Conservation (phyloP, 176 grass and related monocot genomes). For the Echinochloa phyllopogon region DNA sequence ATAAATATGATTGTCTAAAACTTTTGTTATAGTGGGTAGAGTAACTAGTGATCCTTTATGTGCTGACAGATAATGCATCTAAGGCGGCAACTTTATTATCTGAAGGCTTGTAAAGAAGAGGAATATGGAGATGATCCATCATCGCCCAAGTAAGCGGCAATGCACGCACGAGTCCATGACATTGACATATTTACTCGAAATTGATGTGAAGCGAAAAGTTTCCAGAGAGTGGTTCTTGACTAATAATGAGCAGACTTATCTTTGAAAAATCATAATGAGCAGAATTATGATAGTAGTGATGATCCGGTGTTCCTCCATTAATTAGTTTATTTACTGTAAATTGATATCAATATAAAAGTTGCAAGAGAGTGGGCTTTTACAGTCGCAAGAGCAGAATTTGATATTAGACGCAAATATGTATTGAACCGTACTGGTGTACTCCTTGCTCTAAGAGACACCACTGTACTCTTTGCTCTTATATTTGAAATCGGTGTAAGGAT, state of each 20-base stretch:
- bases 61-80: constrained; percentile 74
- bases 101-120: constrained; percentile 55
- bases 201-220: not conserved
- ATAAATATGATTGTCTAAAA: not conserved
- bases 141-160: constrained; percentile 6
- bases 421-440: not conserved
- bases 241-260: not conserved
- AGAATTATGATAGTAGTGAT: not conserved
- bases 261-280: not conserved
- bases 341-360: not conserved
- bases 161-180: not conserved
- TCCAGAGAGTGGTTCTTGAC: not conserved
- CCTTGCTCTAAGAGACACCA: not conserved
- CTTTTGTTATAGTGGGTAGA: not conserved
- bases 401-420: not conserved
- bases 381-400: not conserved
- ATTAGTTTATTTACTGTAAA: constrained; percentile 8
- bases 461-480: not conserved
- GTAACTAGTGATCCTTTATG: constrained; percentile 26
- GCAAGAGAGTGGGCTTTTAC: not conserved
- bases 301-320: not conserved
- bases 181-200: constrained; percentile 21
- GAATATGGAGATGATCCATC: constrained; percentile 42
- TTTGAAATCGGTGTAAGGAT: constrained; percentile 64
- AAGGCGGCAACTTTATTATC: constrained; percentile 61